These are phyloP conservation scores for Malbranchea zuffiana DNA, from an alignment of 2,329 filamentous ascomycete species.

Conservation along the genomic window DNA sequence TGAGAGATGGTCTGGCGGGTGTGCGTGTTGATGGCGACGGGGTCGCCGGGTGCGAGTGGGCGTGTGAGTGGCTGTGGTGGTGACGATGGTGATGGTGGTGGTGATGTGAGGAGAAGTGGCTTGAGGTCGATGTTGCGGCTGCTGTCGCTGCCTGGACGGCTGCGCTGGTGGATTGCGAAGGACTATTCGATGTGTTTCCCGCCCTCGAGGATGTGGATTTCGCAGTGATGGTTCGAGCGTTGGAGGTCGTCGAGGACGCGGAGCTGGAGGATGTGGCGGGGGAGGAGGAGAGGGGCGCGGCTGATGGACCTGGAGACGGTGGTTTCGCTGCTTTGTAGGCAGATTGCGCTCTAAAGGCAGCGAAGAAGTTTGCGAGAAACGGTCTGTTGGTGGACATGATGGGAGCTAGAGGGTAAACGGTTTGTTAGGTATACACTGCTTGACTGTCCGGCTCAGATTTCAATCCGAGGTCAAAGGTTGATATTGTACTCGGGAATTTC, in stretches of 20 bases:
- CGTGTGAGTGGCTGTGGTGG: constrained; percentile 15
- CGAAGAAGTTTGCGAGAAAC: constrained; percentile 57
- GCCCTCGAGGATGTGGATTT: constrained; percentile 29
- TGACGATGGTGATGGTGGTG: constrained; percentile 33
- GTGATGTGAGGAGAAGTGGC: constrained; percentile 19
- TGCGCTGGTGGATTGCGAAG: constrained; percentile 27
- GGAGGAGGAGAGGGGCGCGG: constrained; percentile 23
- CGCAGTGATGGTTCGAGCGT: constrained; percentile 39
- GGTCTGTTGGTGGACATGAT: constrained; percentile 54
- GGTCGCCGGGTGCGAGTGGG: constrained; percentile 20
- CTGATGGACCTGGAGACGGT: constrained; percentile 22
- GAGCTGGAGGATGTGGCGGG: constrained; percentile 27
- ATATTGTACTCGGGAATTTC: no score
- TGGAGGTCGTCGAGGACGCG: constrained; percentile 27
- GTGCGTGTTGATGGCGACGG: constrained; percentile 20
- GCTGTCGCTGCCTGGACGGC: constrained; percentile 8
- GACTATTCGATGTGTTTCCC: constrained; percentile 12
- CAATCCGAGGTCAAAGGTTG: no score
- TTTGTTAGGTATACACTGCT: no score
- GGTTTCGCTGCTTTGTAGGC: constrained; percentile 45
- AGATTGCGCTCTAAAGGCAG: constrained; percentile 56
- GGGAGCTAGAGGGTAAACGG: no score
- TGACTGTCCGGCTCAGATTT: no score
- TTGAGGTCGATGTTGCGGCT: constrained; percentile 18
- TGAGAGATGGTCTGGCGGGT: constrained; percentile 13